These are phyloP conservation scores for Aspergillus conjunctus DNA, from an alignment of 495 filamentous ascomycete species.

Conservation along the genomic window DNA sequence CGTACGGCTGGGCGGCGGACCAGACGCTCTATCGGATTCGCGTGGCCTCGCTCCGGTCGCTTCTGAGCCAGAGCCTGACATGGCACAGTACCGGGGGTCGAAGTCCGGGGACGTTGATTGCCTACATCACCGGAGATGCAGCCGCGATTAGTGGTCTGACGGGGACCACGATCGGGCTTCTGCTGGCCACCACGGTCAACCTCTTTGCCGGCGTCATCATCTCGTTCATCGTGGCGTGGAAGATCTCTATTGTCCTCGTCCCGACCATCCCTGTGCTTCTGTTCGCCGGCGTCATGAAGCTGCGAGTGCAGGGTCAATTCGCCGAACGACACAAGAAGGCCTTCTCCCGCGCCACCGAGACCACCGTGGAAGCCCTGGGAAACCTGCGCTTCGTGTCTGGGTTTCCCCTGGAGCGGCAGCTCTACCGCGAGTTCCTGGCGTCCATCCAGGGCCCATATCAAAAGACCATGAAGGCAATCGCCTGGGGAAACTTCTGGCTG, in stretches of 20 bases:
- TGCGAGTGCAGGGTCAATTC: constrained; percentile 47
- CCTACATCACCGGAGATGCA: constrained; percentile 51
- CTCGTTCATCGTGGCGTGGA: constrained; percentile 42
- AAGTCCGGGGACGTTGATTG: constrained; percentile 44
- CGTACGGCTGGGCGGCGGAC: constrained; percentile 52
- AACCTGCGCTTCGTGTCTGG: constrained; percentile 55
- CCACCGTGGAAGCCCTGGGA: constrained; percentile 51
- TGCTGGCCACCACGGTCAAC: constrained; percentile 45
- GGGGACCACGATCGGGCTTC: constrained; percentile 41
- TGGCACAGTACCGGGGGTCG: constrained; percentile 52
- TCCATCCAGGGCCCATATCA: constrained; percentile 46
- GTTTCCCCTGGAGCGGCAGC: constrained; percentile 47
- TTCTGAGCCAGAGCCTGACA: constrained; percentile 49
- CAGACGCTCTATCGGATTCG: constrained; percentile 49
- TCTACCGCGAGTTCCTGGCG: constrained; percentile 36
- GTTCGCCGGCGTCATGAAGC: constrained; percentile 51
- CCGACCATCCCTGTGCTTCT: constrained; percentile 44
- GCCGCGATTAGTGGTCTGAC: constrained; percentile 48
- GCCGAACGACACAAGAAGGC: constrained; percentile 59
- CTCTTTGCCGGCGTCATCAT: constrained; percentile 39
- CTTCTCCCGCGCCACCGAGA: constrained; percentile 49
- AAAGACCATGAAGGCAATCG: constrained; percentile 35
- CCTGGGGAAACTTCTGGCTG: constrained; percentile 39
- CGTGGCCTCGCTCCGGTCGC: constrained; percentile 48
- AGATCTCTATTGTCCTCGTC: constrained; percentile 41